Percentiles rank a stretch among this genome's conserved stretches.
Evolutionary conservation across 805 yeast species (phyloP).

Genomic region (Metschnikowia corniflorae): DNA sequence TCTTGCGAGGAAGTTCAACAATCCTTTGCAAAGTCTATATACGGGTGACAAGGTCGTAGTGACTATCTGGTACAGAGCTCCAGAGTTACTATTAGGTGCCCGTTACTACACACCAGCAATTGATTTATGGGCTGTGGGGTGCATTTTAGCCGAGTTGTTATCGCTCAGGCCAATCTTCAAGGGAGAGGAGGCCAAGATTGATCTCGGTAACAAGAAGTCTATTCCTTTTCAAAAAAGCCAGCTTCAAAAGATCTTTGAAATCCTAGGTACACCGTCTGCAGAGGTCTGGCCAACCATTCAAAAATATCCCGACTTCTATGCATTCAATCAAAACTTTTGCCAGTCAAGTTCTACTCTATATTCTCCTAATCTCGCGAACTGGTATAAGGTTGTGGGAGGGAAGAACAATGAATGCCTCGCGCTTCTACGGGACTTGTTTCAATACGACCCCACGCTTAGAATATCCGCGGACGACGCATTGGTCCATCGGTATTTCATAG

Average conservation of each 20-base stretch:
- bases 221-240: conserved; percentile 95
- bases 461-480: conserved; percentile 76
- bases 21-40: conserved; percentile 80
- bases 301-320: conserved; percentile 76
- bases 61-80: conserved; percentile 96
- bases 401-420: conserved; percentile 64
- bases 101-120: conserved; percentile 91
- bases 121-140: conserved; percentile 95
- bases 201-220: conserved; percentile 69
- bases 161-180: conserved; percentile 91
- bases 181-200: conserved; percentile 97
- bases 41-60: conserved; percentile 95
- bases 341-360: conserved; percentile 47
- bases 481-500: conserved; percentile 74
- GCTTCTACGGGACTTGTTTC: conserved; percentile 60
- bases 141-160: conserved; percentile 86
- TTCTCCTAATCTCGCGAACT: conserved; percentile 68
- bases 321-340: conserved; percentile 43
- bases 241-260: conserved; percentile 83
- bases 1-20: conserved; percentile 80
- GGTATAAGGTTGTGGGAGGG: conserved; percentile 86
- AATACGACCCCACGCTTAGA: conserved; percentile 79
- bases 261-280: conserved; percentile 83
- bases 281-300: conserved; percentile 77
- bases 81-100: conserved; percentile 85